Conservation (phyloP, 306 rosid species). For the Biancaea sappan region DNA sequence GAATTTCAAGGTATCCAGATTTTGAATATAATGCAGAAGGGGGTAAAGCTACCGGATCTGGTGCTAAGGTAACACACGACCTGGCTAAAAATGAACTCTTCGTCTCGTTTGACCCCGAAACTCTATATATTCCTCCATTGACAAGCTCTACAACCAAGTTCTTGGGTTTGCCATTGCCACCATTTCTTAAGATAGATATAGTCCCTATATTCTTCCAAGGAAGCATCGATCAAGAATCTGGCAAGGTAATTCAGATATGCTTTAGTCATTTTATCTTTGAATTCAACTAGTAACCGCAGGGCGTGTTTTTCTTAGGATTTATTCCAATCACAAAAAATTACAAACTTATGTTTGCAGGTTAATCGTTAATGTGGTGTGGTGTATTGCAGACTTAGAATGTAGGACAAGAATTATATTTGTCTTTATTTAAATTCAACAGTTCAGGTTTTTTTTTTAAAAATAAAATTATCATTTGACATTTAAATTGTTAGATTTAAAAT, state of each 20-base stretch:
- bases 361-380: no score
- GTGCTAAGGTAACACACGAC: constrained; percentile 31
- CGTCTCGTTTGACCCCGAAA: constrained; percentile 72
- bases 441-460: no score
- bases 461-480: no score
- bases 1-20: constrained; percentile 80
- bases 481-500: no score
- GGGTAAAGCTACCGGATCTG: constrained; percentile 71
- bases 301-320: not conserved
- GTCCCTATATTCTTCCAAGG: constrained; percentile 71
- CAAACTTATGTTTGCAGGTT: no score
- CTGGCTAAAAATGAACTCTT: constrained; percentile 37
- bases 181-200: constrained; percentile 77
- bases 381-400: no score
- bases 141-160: constrained; percentile 75
- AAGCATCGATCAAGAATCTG: constrained; percentile 62
- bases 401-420: no score
- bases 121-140: constrained; percentile 76
- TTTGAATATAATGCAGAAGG: constrained; percentile 85
- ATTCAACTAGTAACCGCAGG: not conserved
- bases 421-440: no score
- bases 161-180: constrained; percentile 87
- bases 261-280: constrained; percentile 16
- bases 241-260: constrained; percentile 52
- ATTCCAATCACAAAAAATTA: no score